Conservation (phyloP, 2,329 filamentous ascomycete species). For the Fusarium domesticum region DNA sequence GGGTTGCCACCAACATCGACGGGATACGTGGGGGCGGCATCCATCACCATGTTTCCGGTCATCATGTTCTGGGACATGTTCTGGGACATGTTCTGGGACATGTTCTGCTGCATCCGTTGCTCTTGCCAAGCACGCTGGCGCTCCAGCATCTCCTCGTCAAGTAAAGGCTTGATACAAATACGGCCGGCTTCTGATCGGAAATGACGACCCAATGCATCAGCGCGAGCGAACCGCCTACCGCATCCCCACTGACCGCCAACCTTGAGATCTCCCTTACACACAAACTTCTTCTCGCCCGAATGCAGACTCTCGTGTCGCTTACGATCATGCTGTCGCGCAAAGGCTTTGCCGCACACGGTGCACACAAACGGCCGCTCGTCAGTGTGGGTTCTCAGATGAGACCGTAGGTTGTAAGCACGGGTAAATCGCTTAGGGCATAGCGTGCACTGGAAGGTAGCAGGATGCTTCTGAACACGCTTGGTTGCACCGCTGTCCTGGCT, state of each 20-base stretch:
- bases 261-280: conserved; percentile 89
- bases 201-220: conserved; percentile 89
- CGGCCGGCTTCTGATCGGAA: conserved; percentile 94
- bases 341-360: conserved; percentile 94
- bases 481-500: conserved; percentile 57
- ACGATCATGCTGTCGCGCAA: conserved; percentile 93
- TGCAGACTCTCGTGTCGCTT: conserved; percentile 96
- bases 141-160: conserved; percentile 89
- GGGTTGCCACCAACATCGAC: conserved; percentile 59
- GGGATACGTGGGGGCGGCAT: conserved; percentile 56
- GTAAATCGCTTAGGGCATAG: conserved; percentile 96
- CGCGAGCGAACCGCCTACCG: conserved; percentile 86
- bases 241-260: conserved; percentile 86
- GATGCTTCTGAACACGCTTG: conserved; percentile 94
- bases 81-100: conserved; percentile 62
- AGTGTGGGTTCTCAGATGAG: conserved; percentile 92
- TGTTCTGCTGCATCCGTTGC: conserved; percentile 64
- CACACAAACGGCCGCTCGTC: conserved; percentile 97
- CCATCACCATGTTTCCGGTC: conserved; percentile 54
- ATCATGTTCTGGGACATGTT: conserved; percentile 60
- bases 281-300: conserved; percentile 97
- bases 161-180: conserved; percentile 93
- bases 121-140: conserved; percentile 73
- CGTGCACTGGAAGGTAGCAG: conserved; percentile 91
- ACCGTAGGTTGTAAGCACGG: conserved; percentile 91